Conservation (phyloP, 129 eudicot species). For the Helianthus tuberosus region DNA sequence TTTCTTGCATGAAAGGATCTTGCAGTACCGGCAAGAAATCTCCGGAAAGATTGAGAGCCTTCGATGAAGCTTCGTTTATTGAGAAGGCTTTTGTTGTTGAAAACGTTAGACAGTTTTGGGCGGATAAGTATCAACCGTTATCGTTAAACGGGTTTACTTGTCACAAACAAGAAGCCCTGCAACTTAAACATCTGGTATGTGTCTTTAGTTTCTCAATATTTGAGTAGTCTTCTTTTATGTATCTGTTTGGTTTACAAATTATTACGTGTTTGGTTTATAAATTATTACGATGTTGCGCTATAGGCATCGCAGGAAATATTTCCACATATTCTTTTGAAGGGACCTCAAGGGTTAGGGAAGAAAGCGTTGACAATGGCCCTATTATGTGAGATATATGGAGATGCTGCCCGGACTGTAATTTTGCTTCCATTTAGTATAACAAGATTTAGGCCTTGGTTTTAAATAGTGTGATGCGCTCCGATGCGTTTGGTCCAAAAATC, state of each 20-base stretch:
- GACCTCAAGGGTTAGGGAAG: constrained; percentile 78
- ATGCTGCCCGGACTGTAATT: constrained; percentile 58
- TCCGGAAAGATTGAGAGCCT: constrained; percentile 56
- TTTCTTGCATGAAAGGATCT: constrained; percentile 68
- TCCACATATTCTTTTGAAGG: constrained; percentile 78
- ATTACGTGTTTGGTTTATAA: neutral
- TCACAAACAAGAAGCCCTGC: constrained; percentile 69
- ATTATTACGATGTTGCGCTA: constrained; percentile 1
- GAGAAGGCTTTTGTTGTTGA: constrained; percentile 78
- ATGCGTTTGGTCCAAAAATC: no score
- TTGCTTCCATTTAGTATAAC: neutral
- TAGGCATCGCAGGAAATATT: constrained; percentile 63
- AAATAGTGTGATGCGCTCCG: no score
- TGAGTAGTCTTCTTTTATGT: neutral
- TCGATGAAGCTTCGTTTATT: constrained; percentile 77
- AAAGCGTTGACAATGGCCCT: constrained; percentile 75
- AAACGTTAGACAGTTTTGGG: constrained; percentile 73
- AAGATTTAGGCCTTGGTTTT: neutral
- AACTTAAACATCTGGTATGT: constrained; percentile 62
- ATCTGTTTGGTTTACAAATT: neutral
- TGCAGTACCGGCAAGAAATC: constrained; percentile 55
- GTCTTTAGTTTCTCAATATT: constrained; percentile 7
- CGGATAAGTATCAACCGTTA: constrained; percentile 77
- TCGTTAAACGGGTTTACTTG: constrained; percentile 67
- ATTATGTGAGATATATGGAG: constrained; percentile 65